These are phyloP conservation scores for Alternaria ventricosa DNA, from an alignment of 2,329 filamentous ascomycete genomes.

Conservation along the genomic window DNA sequence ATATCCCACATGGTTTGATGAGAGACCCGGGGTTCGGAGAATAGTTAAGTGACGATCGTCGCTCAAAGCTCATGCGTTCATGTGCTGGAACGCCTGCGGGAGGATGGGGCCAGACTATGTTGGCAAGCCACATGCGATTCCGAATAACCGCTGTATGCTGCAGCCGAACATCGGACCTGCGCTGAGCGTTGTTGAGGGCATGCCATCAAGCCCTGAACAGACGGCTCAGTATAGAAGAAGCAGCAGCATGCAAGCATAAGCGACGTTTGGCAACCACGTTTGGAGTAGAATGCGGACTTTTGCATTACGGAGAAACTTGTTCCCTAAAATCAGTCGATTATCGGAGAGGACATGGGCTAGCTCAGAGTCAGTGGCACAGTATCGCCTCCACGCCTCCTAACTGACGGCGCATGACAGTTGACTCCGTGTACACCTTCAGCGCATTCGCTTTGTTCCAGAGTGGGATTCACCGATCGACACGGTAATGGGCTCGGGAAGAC, in stretches of 20 bases:
- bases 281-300: background rate
- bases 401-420: background rate
- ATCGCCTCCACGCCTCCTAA: background rate
- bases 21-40: constrained; percentile 8
- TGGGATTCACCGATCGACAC: background rate
- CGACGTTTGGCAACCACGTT: background rate
- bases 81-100: background rate
- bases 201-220: background rate
- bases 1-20: constrained; percentile 5
- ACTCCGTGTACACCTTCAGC: background rate
- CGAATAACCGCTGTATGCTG: background rate
- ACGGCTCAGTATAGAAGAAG: background rate
- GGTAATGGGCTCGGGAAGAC: background rate
- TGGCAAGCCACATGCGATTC: constrained; percentile 8
- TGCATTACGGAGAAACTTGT: background rate
- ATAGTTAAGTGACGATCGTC: constrained; percentile 15
- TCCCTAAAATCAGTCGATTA: background rate
- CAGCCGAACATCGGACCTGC: background rate
- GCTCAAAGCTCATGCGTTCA: constrained; percentile 2
- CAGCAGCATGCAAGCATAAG: background rate
- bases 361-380: background rate
- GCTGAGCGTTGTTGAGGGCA: background rate
- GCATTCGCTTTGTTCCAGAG: background rate
- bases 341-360: background rate
- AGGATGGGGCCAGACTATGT: background rate